Evolutionary conservation across 2,329 filamentous ascomycete species (phyloP), one percentile per base, ranked within the genome.

Genomic region (Aspergillus thermomutatus): DNA sequence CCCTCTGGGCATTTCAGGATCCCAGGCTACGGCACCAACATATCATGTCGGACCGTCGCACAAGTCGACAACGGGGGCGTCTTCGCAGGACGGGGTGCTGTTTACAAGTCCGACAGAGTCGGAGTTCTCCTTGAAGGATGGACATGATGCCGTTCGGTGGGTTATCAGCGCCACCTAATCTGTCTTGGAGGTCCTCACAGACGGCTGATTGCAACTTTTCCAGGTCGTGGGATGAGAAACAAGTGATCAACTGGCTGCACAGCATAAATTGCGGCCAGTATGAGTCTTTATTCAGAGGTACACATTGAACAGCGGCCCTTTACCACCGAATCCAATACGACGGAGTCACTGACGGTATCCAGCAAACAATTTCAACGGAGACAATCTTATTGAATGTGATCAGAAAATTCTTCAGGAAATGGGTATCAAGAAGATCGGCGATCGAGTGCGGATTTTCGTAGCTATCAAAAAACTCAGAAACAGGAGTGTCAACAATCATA

Each of bases 351-450:
- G 46, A 59, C 43, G 4, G 10, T 52, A 26, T 59, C 6, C 37
- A 85, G 82, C 87, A 71, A 96, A 99, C 74, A 91, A 97, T 75
- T 97, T 99, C 79, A 99, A 94, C 71, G 94, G 94, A 68, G 92
- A 97, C 77, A 97, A 96, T 71, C 81, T 99, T 47, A 83, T 99
- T 65, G 94, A 99, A 77, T 93, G 97, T 82, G 94, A 99, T 75
- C 95, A 96, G 80, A 88, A 92, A 55, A 91, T 96, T 43, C 82
- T 99, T 61, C 95, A 96, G 75, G 94, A 99, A 74, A 96, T 99
- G 86, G 94, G 94, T 46, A 93, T 99, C 66, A 95, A 96, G 66
- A 99, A 97, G 76, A 90, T 99, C 63, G 94, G 94, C 62, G 94
- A 99, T 74, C 87, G 94, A 53, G 93, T 99, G 37, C 90, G 93